Conservation (phyloP, 2,329 filamentous ascomycete genomes). For the Talaromyces sp. region DNA sequence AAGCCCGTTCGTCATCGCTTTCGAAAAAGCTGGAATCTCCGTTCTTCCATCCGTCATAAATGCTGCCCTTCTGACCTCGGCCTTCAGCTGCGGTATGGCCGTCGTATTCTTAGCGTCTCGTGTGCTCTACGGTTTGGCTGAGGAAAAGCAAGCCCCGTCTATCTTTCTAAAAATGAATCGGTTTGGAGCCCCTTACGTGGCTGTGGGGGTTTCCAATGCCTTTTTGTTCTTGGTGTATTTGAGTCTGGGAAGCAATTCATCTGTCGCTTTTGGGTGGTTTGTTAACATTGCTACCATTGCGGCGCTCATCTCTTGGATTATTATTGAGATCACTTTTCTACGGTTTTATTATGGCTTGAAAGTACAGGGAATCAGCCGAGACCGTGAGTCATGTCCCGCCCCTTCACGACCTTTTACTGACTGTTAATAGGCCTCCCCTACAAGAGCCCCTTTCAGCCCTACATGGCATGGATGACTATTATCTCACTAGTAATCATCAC, state of each 20-base stretch:
- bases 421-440: not conserved
- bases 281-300: conserved; percentile 58
- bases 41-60: conserved; percentile 41
- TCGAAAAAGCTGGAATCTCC: conserved; percentile 24
- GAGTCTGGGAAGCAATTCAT: conserved; percentile 20
- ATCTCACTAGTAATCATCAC: conserved; percentile 61
- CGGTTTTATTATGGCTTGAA: not conserved
- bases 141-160: conserved; percentile 43
- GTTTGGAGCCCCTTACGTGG: not conserved
- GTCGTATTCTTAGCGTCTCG: conserved; percentile 53
- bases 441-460: conserved; percentile 41
- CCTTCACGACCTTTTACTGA: not conserved
- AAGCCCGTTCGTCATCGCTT: not conserved
- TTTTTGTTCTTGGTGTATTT: not conserved
- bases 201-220: not conserved
- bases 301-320: conserved; percentile 61
- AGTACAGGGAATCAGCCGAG: not conserved
- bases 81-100: conserved; percentile 42
- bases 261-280: conserved; percentile 53
- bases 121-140: conserved; percentile 64
- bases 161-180: conserved; percentile 39
- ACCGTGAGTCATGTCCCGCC: not conserved
- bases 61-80: conserved; percentile 40
- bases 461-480: conserved; percentile 59
- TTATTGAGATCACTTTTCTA: conserved; percentile 57